Conservation (phyloP, 768 basidiomycete genomes). For the Mycena epipterygia region DNA sequence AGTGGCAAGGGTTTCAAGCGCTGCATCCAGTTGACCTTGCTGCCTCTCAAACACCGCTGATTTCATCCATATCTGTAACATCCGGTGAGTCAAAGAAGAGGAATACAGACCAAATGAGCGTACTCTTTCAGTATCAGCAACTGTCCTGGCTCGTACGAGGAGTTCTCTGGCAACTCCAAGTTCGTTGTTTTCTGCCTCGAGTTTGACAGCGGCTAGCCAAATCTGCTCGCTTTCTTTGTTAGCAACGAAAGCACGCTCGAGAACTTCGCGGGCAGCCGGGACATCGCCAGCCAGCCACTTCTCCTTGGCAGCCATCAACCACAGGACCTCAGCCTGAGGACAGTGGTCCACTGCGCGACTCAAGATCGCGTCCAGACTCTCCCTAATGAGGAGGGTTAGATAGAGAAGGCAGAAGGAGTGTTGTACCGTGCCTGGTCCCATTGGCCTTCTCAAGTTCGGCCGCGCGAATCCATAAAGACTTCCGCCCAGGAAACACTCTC, state of each 20-base stretch:
- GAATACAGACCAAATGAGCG: slow-evolving; percentile 37
- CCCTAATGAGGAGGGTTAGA: slow-evolving; percentile 54
- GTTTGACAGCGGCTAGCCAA: slow-evolving; percentile 97
- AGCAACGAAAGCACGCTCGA: slow-evolving; percentile 91
- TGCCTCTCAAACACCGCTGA: slow-evolving; percentile 95
- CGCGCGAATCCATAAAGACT: slow-evolving; percentile 89
- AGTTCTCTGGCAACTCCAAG: slow-evolving; percentile 88
- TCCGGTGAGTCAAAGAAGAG: slow-evolving; percentile 16
- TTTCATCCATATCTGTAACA: slow-evolving; percentile 96
- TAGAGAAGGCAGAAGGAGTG: not conserved
- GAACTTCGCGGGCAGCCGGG: slow-evolving; percentile 88
- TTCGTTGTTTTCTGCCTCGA: slow-evolving; percentile 96
- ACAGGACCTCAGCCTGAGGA: slow-evolving; percentile 95
- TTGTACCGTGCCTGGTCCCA: slow-evolving; percentile 73
- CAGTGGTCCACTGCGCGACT: slow-evolving; percentile 89
- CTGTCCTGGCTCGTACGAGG: slow-evolving; percentile 88
- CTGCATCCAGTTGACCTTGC: slow-evolving; percentile 79
- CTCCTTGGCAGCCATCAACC: slow-evolving; percentile 99
- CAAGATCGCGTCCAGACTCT: slow-evolving; percentile 86
- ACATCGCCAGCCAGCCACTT: slow-evolving; percentile 94
- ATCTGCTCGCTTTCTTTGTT: slow-evolving; percentile 98
- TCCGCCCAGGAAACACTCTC: slow-evolving; percentile 90
- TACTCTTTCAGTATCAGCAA: slow-evolving; percentile 93
- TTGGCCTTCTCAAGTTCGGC: slow-evolving; percentile 95
- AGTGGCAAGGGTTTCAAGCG: slow-evolving; percentile 79